phyloP scores from a whole-genome alignment of 1,284 basidiomycete species.

The Microbotryomycetes sp. region DNA sequence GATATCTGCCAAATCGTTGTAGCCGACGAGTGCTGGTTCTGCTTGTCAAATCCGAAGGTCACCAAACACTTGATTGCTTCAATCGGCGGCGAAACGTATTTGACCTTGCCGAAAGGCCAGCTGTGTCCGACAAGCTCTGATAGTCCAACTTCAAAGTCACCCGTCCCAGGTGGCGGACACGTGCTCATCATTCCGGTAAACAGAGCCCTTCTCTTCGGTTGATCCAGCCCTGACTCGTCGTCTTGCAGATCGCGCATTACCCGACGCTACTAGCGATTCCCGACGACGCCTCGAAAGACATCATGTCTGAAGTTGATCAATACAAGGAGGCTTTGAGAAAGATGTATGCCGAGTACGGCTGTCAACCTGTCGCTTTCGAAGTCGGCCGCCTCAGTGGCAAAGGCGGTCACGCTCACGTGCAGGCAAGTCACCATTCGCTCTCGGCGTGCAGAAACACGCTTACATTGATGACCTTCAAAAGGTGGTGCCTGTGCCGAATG shows the following conservation, averaged over 20 bases:
- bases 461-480: slow-evolving; percentile 43
- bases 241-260: slow-evolving; percentile 46
- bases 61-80: slow-evolving; percentile 89
- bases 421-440: slow-evolving; percentile 17
- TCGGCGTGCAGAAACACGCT: background rate
- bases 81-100: slow-evolving; percentile 84
- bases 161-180: slow-evolving; percentile 86
- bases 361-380: slow-evolving; percentile 72
- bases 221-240: background rate
- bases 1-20: slow-evolving; percentile 20
- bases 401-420: slow-evolving; percentile 86
- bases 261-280: slow-evolving; percentile 62
- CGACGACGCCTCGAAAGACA: slow-evolving; percentile 61
- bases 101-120: slow-evolving; percentile 88
- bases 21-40: slow-evolving; percentile 94
- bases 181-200: slow-evolving; percentile 51
- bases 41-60: slow-evolving; percentile 80
- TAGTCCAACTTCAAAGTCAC: slow-evolving; percentile 40
- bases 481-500: slow-evolving; percentile 67
- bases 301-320: slow-evolving; percentile 70
- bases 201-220: slow-evolving; percentile 51
- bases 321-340: slow-evolving; percentile 67
- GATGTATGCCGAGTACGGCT: slow-evolving; percentile 63
- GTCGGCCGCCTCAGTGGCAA: slow-evolving; percentile 62
- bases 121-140: slow-evolving; percentile 67